Base-by-base conservation (phyloP, 1,284 basidiomycete genomes). In the Ustilago trichophora region DNA sequence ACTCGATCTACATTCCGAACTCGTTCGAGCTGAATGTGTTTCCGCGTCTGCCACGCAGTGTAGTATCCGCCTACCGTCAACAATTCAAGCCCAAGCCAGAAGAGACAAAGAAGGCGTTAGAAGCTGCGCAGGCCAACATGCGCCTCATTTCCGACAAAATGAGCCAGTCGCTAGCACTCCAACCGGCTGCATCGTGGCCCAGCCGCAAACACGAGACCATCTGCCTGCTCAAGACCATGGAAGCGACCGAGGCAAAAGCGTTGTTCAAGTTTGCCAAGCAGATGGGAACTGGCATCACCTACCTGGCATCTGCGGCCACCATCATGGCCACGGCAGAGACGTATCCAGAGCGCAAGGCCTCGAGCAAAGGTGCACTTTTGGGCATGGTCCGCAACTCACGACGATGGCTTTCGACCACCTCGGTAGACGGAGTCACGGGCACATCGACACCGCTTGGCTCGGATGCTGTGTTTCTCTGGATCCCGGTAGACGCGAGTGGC, bases 391-490 rank as follows among this genome's bases (percentile, higher is more conserved):
- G 66, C 45, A 69, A 69, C 16, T 54, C 55, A 8, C 35, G 66
- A 42, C 33, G 66, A 40, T 69, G 66, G 66, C 16, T 69, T 1
- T 37, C 41, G 11, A 38, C 47, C 10, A 45, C 42, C 24, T 22
- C 42, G 3, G 33, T 36, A 0, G 32, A 55, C 6, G 38, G 38
- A 6, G 45, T 13, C 3, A 33, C 32, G 11, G 33, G 48, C 32
- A 32, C 36, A 9, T 25, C 49, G 4, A 56, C 43, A 3, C 66
- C 66, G 5, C 26, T 69, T 4, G 66, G 60, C 1, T 59, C 62
- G 21, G 66, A 69, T 21, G 66, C 62, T 1, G 66, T 65, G 10
- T 69, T 65, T 22, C 29, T 69, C 15, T 69, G 66, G 66, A 57
- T 69, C 9, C 66, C 66, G 2, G 26, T 60, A 26, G 36, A 49